phyloP scores from a whole-genome alignment of 805 yeast genomes.

The Kluyveromyces aestuarii region DNA sequence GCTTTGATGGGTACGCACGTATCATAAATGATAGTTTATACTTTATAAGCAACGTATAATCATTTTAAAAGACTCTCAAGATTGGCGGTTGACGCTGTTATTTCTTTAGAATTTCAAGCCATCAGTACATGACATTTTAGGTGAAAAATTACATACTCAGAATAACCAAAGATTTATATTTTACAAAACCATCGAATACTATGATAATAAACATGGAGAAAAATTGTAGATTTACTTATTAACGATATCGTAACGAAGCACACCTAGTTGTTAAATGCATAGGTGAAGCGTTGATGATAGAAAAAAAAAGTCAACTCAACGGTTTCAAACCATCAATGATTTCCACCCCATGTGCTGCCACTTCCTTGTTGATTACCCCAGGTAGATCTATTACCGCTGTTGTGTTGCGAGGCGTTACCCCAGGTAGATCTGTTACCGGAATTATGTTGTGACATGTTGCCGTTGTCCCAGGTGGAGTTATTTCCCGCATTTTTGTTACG shows the following conservation, averaged over 20 bases:
- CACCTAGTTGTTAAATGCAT: not conserved
- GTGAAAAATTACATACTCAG: not conserved
- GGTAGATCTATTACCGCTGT: constrained; percentile 28
- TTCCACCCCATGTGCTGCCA: constrained; percentile 27
- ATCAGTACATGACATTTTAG: not conserved
- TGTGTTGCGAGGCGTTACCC: constrained; percentile 19
- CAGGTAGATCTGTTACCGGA: constrained; percentile 39
- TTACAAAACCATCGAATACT: not conserved
- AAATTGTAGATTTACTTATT: no score
- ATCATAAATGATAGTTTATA: no score
- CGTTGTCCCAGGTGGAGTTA: constrained; percentile 32
- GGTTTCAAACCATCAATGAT: constrained; percentile 4
- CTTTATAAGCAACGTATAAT: no score
- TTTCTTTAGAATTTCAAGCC: not conserved
- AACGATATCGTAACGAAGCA: not conserved
- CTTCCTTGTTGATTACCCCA: constrained; percentile 30
- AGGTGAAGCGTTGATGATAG: not conserved
- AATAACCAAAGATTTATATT: not conserved
- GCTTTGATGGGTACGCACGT: no score
- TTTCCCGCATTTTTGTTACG: constrained; percentile 7
- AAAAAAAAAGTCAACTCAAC: not conserved
- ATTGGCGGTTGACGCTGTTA: no score
- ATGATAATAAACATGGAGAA: not conserved
- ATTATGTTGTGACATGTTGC: constrained; percentile 4
- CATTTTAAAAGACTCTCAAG: no score